A percentile compares a stretch with the other conserved stretches of the same genome.
Evolutionary conservation across 768 basidiomycete species (phyloP).

Genomic region (Candolleomyces efflorescens): DNA sequence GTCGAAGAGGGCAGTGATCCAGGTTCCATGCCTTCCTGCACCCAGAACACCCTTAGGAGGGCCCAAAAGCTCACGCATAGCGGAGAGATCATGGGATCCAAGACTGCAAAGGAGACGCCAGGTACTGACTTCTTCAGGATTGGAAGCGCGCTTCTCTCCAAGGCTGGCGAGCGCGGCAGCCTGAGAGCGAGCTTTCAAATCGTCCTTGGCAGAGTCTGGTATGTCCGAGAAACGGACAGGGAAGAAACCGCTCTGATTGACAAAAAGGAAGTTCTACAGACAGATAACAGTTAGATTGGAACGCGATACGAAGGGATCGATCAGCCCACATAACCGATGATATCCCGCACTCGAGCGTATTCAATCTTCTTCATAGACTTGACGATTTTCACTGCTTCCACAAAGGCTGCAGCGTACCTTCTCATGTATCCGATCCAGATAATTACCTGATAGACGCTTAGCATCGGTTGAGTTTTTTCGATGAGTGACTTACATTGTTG

Average conservation of each 20-base stretch:
- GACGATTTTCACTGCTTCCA: conserved; percentile 1
- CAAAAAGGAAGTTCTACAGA: not conserved
- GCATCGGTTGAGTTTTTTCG: not conserved
- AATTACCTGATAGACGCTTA: not conserved
- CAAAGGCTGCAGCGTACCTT: not conserved
- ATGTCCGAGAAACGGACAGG: conserved; percentile 1
- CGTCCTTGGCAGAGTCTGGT: not conserved
- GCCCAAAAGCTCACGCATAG: conserved; percentile 1
- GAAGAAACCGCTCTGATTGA: conserved; percentile 3
- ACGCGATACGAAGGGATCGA: not conserved
- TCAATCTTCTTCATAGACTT: conserved; percentile 3
- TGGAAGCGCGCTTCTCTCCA: not conserved
- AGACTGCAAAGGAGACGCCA: conserved; percentile 1
- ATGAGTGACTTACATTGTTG: not conserved
- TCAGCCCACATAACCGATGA: not conserved
- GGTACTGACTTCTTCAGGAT: not conserved
- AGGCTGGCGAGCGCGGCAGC: not conserved
- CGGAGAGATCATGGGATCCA: conserved; percentile 2
- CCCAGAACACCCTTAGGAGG: not conserved
- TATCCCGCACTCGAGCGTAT: conserved; percentile 1
- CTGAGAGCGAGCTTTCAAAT: not conserved
- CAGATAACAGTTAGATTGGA: not conserved
- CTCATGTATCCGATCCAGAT: conserved; percentile 2
- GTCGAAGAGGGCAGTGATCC: conserved; percentile 1
- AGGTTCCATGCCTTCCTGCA: conserved; percentile 1